Conservation (phyloP, 805 yeast species). For the Zygosaccharomyces bailii region DNA sequence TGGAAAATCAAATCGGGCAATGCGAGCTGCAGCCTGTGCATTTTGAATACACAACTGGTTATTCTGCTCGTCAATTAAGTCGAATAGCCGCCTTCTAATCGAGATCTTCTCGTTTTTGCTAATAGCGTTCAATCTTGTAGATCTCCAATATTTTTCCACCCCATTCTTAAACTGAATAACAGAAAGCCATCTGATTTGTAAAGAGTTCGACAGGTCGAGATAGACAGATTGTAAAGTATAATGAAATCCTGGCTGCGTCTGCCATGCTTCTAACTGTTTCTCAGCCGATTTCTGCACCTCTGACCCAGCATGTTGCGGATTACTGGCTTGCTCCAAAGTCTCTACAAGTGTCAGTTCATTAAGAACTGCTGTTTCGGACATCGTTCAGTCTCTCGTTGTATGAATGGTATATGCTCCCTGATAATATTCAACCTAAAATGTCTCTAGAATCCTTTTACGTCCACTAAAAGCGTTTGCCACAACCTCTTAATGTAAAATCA, state of each 20-base stretch:
- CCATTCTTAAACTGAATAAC: slow-evolving; percentile 87
- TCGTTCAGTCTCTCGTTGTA: not conserved
- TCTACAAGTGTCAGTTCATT: slow-evolving; percentile 34
- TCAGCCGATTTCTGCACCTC: slow-evolving; percentile 63
- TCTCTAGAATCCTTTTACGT: not conserved
- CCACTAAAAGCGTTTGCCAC: not conserved
- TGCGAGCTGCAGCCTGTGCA: slow-evolving; percentile 75
- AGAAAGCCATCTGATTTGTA: slow-evolving; percentile 80
- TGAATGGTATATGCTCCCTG: not conserved
- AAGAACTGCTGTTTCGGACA: slow-evolving; percentile 15
- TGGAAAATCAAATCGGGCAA: slow-evolving; percentile 84
- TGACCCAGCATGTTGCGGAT: slow-evolving; percentile 45
- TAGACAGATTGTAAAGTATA: slow-evolving; percentile 57
- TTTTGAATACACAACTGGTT: slow-evolving; percentile 75
- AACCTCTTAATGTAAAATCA: not conserved
- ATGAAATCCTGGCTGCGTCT: slow-evolving; percentile 56
- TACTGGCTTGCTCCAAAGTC: slow-evolving; percentile 49
- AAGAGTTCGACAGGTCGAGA: slow-evolving; percentile 52
- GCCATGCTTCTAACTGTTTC: slow-evolving; percentile 66
- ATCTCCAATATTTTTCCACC: slow-evolving; percentile 79
- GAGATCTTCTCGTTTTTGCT: slow-evolving; percentile 64
- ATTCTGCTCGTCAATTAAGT: slow-evolving; percentile 62
- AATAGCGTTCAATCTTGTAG: slow-evolving; percentile 53
- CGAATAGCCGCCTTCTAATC: slow-evolving; percentile 58
- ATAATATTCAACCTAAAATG: not conserved